These are phyloP conservation scores for Candolleomyces eurysporus DNA, from an alignment of 768 basidiomycete species.

Conservation along the genomic window DNA sequence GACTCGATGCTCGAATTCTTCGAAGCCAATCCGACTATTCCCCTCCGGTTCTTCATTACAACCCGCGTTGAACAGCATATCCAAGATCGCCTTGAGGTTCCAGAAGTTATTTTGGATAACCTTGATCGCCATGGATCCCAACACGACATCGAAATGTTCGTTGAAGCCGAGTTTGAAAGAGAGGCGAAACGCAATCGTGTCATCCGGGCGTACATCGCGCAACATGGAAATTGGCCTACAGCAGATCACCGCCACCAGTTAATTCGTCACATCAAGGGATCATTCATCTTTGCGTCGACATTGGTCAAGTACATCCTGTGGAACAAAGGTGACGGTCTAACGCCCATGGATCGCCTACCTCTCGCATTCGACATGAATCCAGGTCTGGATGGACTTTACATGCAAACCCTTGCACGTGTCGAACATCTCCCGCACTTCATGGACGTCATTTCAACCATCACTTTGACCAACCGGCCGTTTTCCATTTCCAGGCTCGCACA, in stretches of 20 bases:
- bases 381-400: background rate
- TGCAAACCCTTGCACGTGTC: background rate
- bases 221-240: background rate
- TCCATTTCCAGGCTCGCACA: background rate
- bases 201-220: background rate
- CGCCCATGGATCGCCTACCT: background rate
- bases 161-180: background rate
- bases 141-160: background rate
- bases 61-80: background rate
- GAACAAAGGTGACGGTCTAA: background rate
- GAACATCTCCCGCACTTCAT: background rate
- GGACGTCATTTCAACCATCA: background rate
- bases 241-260: background rate
- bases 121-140: background rate
- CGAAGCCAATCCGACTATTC: background rate
- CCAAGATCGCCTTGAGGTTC: background rate
- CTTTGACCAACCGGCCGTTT: background rate
- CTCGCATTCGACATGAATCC: background rate
- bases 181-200: background rate
- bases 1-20: background rate
- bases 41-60: background rate
- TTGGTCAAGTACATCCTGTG: background rate
- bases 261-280: background rate
- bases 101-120: background rate
- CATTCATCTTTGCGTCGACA: slow-evolving; percentile 3